A percentile compares a stretch with the other conserved stretches of the same genome.
Evolutionary conservation across 2,329 filamentous ascomycete species (phyloP).

Genomic region (Sporothrix sp.): DNA sequence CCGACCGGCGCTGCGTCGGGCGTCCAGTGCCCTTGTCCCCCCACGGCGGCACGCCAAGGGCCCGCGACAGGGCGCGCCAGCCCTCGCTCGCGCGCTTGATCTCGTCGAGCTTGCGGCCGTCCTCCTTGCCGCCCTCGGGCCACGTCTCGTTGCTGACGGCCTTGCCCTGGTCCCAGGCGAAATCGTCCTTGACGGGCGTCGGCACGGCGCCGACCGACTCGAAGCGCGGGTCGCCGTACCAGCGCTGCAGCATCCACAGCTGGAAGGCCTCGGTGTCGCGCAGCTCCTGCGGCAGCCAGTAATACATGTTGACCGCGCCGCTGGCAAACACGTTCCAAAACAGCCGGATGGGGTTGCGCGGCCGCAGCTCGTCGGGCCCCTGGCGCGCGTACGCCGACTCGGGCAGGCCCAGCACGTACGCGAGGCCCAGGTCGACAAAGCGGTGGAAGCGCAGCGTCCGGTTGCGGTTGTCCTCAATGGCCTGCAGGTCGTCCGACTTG

Average conservation of each 20-base stretch:
- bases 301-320: slow-evolving; percentile 14
- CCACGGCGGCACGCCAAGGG: too few relatives aligned
- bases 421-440: slow-evolving; percentile 17
- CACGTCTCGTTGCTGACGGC: slow-evolving; percentile 3
- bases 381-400: neutral
- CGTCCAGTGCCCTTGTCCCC: too few relatives aligned
- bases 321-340: slow-evolving; percentile 17
- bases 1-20: too few relatives aligned
- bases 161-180: slow-evolving; percentile 8
- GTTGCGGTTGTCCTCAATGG: neutral
- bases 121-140: neutral
- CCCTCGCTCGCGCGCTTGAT: neutral
- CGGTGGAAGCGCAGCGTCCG: slow-evolving; percentile 5
- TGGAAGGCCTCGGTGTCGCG: slow-evolving; percentile 13
- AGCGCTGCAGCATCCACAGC: slow-evolving; percentile 14
- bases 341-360: slow-evolving; percentile 13
- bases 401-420: slow-evolving; percentile 11
- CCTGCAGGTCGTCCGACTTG: too few relatives aligned
- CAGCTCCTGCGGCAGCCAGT: slow-evolving; percentile 15
- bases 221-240: slow-evolving; percentile 16
- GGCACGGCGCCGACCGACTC: slow-evolving; percentile 12
- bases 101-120: neutral
- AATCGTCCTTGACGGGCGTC: neutral
- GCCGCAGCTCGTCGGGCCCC: slow-evolving; percentile 8
- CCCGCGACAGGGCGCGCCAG: too few relatives aligned